Evolutionary conservation across 2,329 filamentous ascomycete genomes (phyloP), one percentile per base, ranked within the genome.

Genomic region (Tolypocladium ophioglossoides): DNA sequence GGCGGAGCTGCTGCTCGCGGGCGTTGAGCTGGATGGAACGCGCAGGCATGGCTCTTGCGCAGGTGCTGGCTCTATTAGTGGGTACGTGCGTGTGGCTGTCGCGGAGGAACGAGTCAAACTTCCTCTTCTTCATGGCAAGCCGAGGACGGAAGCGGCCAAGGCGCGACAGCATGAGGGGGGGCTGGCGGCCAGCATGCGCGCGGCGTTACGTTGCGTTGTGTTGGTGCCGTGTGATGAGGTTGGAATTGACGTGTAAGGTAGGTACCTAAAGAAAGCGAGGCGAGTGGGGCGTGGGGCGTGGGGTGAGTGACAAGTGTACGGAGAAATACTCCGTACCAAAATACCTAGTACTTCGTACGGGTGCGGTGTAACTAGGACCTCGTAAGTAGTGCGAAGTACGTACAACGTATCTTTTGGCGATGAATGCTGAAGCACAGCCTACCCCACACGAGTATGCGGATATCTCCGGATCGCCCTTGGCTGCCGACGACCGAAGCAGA

Each of bases 1-100:
- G 70, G 57, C 86, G 85, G 40, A 96, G 78, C 59, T 84, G 85
- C 41, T 77, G 72, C 70, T 97, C 92, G 54, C 83, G 78, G 6
- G 80, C 73, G 14, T 81, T 91, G 57, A 96, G 82, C 55, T 71
- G 64, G 41, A 82, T 68, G 22, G 62, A 67, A n/a, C 55, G 58
- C 20, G 59, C 40, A 39, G 59, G 51, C 35, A 54, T 57, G 50
- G 56, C 22, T 14, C n/a, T 32, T n/a, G n/a, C n/a, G n/a, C n/a
- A n/a, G 24, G 18, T 18, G 41, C 22, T 8, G 16, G 16, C 41
- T 5, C 37, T 39, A 4, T 7, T 1, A 14, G 18, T 12, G 44
- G 18, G 10, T 32, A 4, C 10, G 44, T 32, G 27, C 20, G 51
- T 38, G 8, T 40, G 47, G 22, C 44, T 41, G 48, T 65, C 62